Percentiles rank a stretch among this genome's conserved stretches.
These are phyloP conservation scores for Colletotrichum tropicicola DNA, from an alignment of 2,329 filamentous ascomycete species.

Conservation along the genomic window DNA sequence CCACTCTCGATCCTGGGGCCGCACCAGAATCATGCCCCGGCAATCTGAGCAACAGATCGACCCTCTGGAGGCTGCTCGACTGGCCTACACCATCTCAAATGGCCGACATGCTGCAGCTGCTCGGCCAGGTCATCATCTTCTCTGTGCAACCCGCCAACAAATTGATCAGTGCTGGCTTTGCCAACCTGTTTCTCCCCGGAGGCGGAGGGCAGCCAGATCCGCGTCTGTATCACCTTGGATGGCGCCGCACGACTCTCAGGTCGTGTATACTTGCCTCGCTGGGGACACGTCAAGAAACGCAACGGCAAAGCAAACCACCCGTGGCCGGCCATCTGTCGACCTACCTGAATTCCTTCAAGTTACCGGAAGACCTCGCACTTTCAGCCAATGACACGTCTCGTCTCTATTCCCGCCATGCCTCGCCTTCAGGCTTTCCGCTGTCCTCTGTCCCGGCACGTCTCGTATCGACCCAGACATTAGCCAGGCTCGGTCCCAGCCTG, in stretches of 20 bases:
- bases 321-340: not conserved
- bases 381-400: not conserved
- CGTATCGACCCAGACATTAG: constrained; percentile 11
- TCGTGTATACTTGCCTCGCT: constrained; percentile 21
- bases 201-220: not conserved
- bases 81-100: not conserved
- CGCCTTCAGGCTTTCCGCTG: not conserved
- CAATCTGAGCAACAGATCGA: constrained; percentile 10
- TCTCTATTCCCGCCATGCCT: not conserved
- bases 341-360: not conserved
- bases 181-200: not conserved
- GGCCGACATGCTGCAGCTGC: not conserved
- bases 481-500: not conserved
- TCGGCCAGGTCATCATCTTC: constrained; percentile 5
- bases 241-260: not conserved
- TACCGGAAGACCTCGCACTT: not conserved
- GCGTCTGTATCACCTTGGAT: constrained; percentile 18
- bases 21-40: constrained; percentile 3
- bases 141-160: constrained; percentile 12
- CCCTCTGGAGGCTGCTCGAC: not conserved
- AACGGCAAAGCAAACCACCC: not conserved
- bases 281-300: not conserved
- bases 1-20: constrained; percentile 10
- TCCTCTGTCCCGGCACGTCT: constrained; percentile 1
- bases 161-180: not conserved